Evolutionary conservation across 108 stramenopile genomes (phyloP), one percentile per base, ranked within the genome.

Genomic region (Skeletonema tropicum): DNA sequence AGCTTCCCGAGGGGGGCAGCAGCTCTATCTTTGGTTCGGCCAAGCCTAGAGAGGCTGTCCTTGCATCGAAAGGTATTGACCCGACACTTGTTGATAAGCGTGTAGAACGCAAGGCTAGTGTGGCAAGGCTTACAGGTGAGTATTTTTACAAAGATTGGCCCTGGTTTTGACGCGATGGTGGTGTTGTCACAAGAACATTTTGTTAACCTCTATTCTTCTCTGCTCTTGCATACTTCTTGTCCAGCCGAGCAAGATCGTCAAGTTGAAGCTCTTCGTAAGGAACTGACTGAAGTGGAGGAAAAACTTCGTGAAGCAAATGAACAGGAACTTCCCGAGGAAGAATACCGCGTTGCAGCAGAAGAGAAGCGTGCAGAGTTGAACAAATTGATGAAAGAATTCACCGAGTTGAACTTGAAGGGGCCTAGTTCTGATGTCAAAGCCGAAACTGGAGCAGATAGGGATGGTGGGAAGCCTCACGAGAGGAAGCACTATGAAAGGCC

Each of bases 241-340:
- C 13, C 60, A 71, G 73, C 72, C 65, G 85, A 87, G 41, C 86
- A 87, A 74, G 81, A 85, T 58, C 70, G 64, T 10, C 76, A 82
- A 65, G 80, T 84, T 8, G 83, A 87, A 64, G 68, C 76, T 26
- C 41, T 84, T 29, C 76, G 82, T 15, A 61, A 39, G 49, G 86
- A 87, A 62, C 80, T 87, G 19, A 82, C 80, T 63, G 69, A 72
- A 29, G 72, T 83, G 31, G 86, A 87, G 57, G 77, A 79, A 41
- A 68, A 74, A 60, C 61, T 85, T 32, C 75, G 83, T 39, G 83
- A 87, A 42, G 86, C 86, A 49, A 87, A 87, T 72, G 86, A 87
- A 68, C 81, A 81, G 55, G 86, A 87, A 64, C 74, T 87, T 33
- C 86, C 86, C 61, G 83, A 84, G 72, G 83, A 83, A 65, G 76